Evolutionary conservation across 208 protist genomes (phyloP).

Genomic region (Willaertia magna): DNA sequence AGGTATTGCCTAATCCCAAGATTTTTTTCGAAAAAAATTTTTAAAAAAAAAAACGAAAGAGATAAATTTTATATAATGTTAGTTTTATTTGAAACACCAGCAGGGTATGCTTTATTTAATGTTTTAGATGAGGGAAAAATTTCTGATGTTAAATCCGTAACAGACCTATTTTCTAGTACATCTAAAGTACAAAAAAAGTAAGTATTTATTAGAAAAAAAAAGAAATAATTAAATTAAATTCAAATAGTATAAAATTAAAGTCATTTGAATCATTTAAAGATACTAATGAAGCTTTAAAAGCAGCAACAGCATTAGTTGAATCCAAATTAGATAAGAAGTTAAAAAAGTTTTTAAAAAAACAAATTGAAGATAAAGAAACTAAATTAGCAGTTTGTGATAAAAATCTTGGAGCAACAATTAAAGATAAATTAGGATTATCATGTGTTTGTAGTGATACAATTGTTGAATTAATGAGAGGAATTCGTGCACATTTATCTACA

Average conservation of each 20-base stretch:
- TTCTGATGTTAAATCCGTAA: conserved; percentile 80
- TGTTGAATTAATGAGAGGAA: conserved; percentile 79
- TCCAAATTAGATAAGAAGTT: conserved; percentile 84
- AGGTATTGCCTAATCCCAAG: background rate
- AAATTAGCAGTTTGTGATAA: conserved; percentile 82
- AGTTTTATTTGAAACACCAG: conserved; percentile 93
- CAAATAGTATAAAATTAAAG: conserved; percentile 50
- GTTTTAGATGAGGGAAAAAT: conserved; percentile 65
- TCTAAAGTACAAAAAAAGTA: conserved; percentile 39
- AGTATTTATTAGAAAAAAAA: background rate
- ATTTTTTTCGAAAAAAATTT: background rate
- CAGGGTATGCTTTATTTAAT: conserved; percentile 95
- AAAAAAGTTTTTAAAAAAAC: conserved; percentile 95
- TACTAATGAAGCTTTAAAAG: conserved; percentile 89
- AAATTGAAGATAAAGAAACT: conserved; percentile 62
- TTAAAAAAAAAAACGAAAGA: background rate
- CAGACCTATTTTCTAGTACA: conserved; percentile 39
- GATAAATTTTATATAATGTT: conserved; percentile 51
- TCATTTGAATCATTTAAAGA: conserved; percentile 70
- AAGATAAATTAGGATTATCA: conserved; percentile 80
- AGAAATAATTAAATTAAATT: background rate
- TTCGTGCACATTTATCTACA: conserved; percentile 73
- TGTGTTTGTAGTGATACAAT: conserved; percentile 72
- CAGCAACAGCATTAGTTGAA: conserved; percentile 87
- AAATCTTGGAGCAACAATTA: conserved; percentile 87